Evolutionary conservation across 225 moss, liverwort and hornwort species (phyloP).

Genomic region (Marchantia polymorpha): DNA sequence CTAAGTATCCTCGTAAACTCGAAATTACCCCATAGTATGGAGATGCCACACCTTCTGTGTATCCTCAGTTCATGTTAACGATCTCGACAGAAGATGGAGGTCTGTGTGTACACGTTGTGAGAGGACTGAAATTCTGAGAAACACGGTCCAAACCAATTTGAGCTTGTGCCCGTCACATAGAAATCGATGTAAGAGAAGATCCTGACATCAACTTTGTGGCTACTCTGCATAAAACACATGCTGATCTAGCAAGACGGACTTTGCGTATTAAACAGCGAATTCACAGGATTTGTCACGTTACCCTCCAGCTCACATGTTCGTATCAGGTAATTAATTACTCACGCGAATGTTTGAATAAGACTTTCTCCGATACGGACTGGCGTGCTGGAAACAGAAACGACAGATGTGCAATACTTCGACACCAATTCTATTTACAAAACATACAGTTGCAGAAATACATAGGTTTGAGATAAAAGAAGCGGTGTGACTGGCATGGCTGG

Average conservation of each 20-base stretch:
- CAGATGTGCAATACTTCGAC: background rate
- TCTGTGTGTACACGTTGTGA: background rate
- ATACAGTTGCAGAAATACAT: background rate
- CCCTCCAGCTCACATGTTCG: slow-evolving; percentile 19
- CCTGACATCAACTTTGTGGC: background rate
- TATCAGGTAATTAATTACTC: background rate
- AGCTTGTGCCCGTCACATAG: background rate
- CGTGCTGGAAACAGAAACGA: background rate
- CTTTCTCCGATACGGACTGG: too few species aligned
- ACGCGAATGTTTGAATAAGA: background rate
- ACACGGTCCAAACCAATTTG: slow-evolving; percentile 29
- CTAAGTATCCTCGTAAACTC: too few species aligned
- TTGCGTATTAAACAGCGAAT: background rate
- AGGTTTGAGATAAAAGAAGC: background rate
- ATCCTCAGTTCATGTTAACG: too few species aligned
- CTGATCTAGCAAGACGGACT: background rate
- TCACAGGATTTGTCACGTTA: slow-evolving; percentile 19
- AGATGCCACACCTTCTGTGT: too few species aligned
- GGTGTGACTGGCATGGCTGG: background rate
- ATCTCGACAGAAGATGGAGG: background rate
- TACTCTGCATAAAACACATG: background rate
- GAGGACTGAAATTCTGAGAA: slow-evolving; percentile 10
- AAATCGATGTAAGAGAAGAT: background rate
- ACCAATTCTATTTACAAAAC: background rate
- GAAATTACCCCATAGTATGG: too few species aligned